These are phyloP conservation scores for Spatholobus suberectus DNA, from an alignment of 306 rosid genomes.

Conservation along the genomic window DNA sequence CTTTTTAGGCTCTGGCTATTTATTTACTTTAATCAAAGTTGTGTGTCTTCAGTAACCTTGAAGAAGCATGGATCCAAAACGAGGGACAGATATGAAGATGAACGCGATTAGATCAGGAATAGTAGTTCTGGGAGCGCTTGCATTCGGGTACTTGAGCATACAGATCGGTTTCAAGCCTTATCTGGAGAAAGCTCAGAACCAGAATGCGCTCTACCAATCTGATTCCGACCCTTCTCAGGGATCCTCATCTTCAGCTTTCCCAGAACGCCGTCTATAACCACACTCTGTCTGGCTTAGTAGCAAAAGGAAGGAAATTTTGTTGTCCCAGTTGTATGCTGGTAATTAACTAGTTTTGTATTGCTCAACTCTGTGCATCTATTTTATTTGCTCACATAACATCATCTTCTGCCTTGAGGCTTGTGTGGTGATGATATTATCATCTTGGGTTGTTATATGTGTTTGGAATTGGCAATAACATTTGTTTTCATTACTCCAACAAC, in stretches of 20 bases:
- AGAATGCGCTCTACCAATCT: conserved; percentile 44
- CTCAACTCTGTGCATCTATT: neutral
- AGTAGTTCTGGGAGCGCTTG: conserved; percentile 88
- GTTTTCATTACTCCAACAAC: neutral
- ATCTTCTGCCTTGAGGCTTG: neutral
- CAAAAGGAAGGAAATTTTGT: neutral
- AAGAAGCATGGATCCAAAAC: conserved; percentile 40
- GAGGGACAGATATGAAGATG: conserved; percentile 55
- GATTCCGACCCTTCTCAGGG: conserved; percentile 26
- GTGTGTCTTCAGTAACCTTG: neutral
- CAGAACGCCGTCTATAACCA: neutral
- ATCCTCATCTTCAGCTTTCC: neutral
- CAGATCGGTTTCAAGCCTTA: conserved; percentile 80
- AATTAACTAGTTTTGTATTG: neutral
- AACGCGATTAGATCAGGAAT: conserved; percentile 80
- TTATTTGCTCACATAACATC: neutral
- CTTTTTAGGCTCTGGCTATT: neutral
- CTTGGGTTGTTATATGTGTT: neutral
- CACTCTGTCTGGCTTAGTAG: conserved; percentile 15
- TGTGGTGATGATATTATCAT: neutral
- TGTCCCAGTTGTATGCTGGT: neutral
- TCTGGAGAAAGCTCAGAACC: conserved; percentile 71
- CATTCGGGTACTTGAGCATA: conserved; percentile 79
- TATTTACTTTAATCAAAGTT: neutral
- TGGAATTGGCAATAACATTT: conserved; percentile 1